Conservation (phyloP, 768 basidiomycete species). For the Termitomyces sp. region DNA sequence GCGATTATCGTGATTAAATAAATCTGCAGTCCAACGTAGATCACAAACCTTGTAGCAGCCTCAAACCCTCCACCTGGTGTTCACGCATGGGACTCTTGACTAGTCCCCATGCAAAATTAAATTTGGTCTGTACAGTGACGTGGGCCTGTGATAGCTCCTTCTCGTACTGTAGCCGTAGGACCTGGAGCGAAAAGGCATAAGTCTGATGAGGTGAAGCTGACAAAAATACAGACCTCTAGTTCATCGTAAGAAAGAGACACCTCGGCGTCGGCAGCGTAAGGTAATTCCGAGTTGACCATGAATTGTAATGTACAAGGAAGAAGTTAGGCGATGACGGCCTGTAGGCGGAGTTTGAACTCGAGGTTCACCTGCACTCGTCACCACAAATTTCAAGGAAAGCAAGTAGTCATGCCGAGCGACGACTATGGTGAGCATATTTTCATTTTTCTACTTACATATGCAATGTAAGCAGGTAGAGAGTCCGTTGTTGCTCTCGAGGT, state of each 20-base stretch:
- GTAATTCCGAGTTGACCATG: constrained; percentile 76
- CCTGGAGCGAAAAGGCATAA: constrained; percentile 41
- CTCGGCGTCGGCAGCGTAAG: constrained; percentile 94
- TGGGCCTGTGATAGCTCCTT: constrained; percentile 82
- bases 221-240: constrained; percentile 58
- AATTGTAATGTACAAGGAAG: neutral
- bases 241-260: constrained; percentile 87
- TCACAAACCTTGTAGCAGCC: constrained; percentile 75
- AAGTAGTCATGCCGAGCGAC: constrained; percentile 41
- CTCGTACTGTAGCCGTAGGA: constrained; percentile 83
- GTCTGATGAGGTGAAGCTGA: neutral
- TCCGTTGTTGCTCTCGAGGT: constrained; percentile 19
- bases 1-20: neutral
- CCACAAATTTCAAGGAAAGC: constrained; percentile 22
- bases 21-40: constrained; percentile 6
- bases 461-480: constrained; percentile 3
- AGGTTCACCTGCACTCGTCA: constrained; percentile 16
- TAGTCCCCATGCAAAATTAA: constrained; percentile 96
- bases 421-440: constrained; percentile 49
- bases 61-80: constrained; percentile 90
- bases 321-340: neutral
- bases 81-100: constrained; percentile 86
- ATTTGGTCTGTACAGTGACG: constrained; percentile 92
- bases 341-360: constrained; percentile 37
- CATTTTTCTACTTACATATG: constrained; percentile 20